Evolutionary conservation across 371 early-diverging fungal genomes (phyloP).

Genomic region (Smittium culicis): DNA sequence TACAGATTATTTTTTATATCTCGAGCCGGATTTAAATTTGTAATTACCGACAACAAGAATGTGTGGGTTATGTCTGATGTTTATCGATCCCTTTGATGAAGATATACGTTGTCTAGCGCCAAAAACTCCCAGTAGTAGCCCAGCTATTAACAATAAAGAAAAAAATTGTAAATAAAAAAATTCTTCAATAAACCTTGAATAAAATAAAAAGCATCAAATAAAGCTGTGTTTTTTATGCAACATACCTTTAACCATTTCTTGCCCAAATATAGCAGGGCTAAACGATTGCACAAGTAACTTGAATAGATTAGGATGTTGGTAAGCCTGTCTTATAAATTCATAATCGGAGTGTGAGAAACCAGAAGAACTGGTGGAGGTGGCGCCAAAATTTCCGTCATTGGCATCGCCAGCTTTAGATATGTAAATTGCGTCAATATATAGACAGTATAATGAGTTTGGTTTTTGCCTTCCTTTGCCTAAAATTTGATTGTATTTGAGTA

Average conservation of each 20-base stretch:
- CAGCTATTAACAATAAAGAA: not conserved
- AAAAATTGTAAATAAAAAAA: not conserved
- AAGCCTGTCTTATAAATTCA: slow-evolving; percentile 38
- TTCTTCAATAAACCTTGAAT: too few relatives aligned
- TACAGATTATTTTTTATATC: not conserved
- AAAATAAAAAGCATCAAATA: not conserved
- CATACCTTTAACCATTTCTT: slow-evolving; percentile 46
- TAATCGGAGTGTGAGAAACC: slow-evolving; percentile 37
- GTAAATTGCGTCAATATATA: slow-evolving; percentile 51
- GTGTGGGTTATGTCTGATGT: not conserved
- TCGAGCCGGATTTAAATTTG: not conserved
- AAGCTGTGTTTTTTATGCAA: not conserved
- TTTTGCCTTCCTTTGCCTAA: slow-evolving; percentile 14
- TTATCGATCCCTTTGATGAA: not conserved
- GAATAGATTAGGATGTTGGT: slow-evolving; percentile 32
- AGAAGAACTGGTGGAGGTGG: slow-evolving; percentile 33
- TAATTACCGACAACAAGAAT: not conserved
- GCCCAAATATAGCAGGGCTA: slow-evolving; percentile 51
- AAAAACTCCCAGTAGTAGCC: not conserved
- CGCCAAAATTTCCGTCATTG: slow-evolving; percentile 21
- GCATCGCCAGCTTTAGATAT: slow-evolving; percentile 40
- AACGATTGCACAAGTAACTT: slow-evolving; percentile 41
- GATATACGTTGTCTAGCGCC: not conserved
- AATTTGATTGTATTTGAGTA: too few relatives aligned
- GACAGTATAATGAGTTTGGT: slow-evolving; percentile 37